Base-by-base conservation (phyloP, 1,284 basidiomycete genomes). In the Ceratobasidium sp. region DNA sequence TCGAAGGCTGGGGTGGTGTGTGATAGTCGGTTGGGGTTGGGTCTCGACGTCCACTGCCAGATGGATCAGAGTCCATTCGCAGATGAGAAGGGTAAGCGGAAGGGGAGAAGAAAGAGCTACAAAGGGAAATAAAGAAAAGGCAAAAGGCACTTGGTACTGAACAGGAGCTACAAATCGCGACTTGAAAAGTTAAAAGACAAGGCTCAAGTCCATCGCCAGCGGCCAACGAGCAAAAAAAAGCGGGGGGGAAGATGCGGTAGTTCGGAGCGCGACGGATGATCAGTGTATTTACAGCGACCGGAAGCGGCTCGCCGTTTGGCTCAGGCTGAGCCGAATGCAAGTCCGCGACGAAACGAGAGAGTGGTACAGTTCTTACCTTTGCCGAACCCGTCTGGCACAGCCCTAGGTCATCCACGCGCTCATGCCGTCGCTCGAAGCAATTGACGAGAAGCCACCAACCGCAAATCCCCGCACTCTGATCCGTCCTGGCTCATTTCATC, bases 201-300 rank as follows among this genome's bases (percentile, higher is more conserved):
- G 5, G 27, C 22, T 35, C 49, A 54, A 65, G 62, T 65, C 62
- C 62, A 65, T 65, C 62, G 62, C 62, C 62, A 64, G 58, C 47
- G 58, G 58, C 58, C 45, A 64, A 64, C 31, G 47, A 42, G 35
- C 10, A 27, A 34, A 32, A 52, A 52, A 22, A 38, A 29, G 20
- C 8, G 5, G 22, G 38, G 43, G 27, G 43, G 31, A 25, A 62
- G 31, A 43, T 32, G 50, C 62, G 50, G 31, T 47, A 42, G 45
- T 8, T 6, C 31, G 47, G 7, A 34, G 43, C 62, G 62, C 25
- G 32, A 12, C 35, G 20, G 38, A 54, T 25, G 62, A 35, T 22
- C 49, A 43, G 49, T n/a, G n/a, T 65, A 65, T 65, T 65, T 65
- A 65, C 62, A 31, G 31, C 12, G 49, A 3, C 47, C 60, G 47